Evolutionary conservation across 2,329 filamentous ascomycete species (phyloP), one percentile per base, ranked within the genome.

Genomic region (Pseudogymnoascus sp.): DNA sequence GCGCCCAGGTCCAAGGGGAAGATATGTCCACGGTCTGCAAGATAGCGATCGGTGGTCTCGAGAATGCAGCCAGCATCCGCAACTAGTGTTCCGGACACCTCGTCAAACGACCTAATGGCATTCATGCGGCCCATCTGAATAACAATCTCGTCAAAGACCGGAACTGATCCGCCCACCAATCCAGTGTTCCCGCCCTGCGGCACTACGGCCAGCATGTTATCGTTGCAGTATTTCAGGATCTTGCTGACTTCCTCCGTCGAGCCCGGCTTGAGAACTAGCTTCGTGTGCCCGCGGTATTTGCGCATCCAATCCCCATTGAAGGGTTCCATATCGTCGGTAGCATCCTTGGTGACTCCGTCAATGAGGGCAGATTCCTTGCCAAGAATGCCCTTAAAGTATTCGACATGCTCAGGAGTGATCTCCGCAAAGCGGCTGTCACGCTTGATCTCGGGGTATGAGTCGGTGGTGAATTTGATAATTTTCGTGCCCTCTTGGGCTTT

Each of bases 221-320:
- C 87, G 76, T 97, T 97, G 83, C 94, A 99, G 81, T 97, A 97
- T 75, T 89, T 88, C 70, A 99, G 77, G 65, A 97, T 87, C 77
- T 89, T 84, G 83, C 91, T 96, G 70, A 97, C 90, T 76, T 99
- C 88, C 70, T 93, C 87, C 0, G 91, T 93, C 14, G 85, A 89
- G 61, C 82, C 84, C 10, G 94, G 94, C 77, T 92, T 95, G 66
- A 99, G 78, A 4, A 97, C 92, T 25, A 99, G 79, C 72, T 87
- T 86, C 65, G 90, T 86, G 76, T 97, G 92, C 31, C 94, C 95
- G 65, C 90, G 87, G 79, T 96, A 99, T 78, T 99, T 99, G 76
- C 90, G 88, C 92, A 99, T 97, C 94, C 95, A 99, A 78, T 99
- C 94, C 73, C 87, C 86, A 77, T 99, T 99, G 82, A 92, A 99